A percentile compares a stretch with the other conserved stretches of the same genome.
These are phyloP conservation scores for Pachyrhizus erosus DNA, from an alignment of 306 rosid genomes.

Conservation along the genomic window DNA sequence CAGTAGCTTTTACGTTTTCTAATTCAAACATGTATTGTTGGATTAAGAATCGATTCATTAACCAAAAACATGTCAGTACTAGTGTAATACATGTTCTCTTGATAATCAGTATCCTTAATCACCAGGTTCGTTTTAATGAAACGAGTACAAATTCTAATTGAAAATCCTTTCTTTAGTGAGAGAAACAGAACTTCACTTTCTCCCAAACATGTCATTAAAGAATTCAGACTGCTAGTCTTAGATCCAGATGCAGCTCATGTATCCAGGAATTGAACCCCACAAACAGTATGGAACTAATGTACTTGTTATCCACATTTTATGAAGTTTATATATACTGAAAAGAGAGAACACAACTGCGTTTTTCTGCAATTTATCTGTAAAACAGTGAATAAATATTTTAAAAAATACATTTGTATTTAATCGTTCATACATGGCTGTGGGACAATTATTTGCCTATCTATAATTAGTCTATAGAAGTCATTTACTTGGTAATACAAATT, in stretches of 20 bases:
- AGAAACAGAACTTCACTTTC: too few species aligned
- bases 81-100: background rate
- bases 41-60: background rate
- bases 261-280: too few species aligned
- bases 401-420: background rate
- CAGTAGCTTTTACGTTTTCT: background rate
- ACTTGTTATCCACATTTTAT: too few species aligned
- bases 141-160: too few species aligned
- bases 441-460: conserved; percentile 34
- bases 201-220: too few species aligned
- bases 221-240: too few species aligned
- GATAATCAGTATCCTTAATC: background rate
- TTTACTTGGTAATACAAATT: conserved; percentile 44
- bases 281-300: too few species aligned
- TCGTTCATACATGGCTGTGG: conserved; percentile 3
- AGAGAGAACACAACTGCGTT: background rate
- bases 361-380: background rate
- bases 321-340: background rate
- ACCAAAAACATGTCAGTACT: background rate
- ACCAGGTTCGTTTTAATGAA: too few species aligned
- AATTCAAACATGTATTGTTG: background rate
- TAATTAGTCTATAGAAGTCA: conserved; percentile 27
- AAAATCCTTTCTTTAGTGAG: too few species aligned
- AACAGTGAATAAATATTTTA: background rate
- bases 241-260: too few species aligned